phyloP scores from a whole-genome alignment of 1,139 yeast genomes.

The Entelexis sorbosivorans region DNA sequence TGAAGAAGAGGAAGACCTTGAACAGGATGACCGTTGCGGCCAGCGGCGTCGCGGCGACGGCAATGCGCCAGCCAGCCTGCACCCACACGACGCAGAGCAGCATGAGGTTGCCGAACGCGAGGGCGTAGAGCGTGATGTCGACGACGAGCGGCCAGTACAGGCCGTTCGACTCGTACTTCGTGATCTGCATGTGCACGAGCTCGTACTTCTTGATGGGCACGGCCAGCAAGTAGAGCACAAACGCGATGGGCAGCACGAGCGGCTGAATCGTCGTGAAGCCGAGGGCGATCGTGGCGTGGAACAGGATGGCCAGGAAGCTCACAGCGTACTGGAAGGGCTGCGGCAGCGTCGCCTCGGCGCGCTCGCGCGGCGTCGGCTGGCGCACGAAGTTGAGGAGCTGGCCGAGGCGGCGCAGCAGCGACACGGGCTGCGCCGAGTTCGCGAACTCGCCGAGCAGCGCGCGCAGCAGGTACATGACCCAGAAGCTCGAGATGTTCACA shows the following conservation, averaged over 20 bases:
- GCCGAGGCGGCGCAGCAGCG: constrained; percentile 27
- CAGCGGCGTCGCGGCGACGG: constrained; percentile 30
- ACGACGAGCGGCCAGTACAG: constrained; percentile 33
- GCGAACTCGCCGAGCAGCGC: constrained; percentile 30
- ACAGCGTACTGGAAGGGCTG: constrained; percentile 32
- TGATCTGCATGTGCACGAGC: constrained; percentile 32
- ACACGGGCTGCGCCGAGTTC: constrained; percentile 30
- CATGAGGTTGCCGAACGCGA: constrained; percentile 32
- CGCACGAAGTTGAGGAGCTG: constrained; percentile 17
- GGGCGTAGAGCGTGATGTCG: constrained; percentile 31
- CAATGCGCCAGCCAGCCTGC: constrained; percentile 32
- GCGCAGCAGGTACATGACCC: constrained; percentile 35
- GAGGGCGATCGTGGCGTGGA: constrained; percentile 33
- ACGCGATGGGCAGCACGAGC: constrained; percentile 30
- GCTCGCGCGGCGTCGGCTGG: constrained; percentile 31
- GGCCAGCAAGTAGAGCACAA: constrained; percentile 30
- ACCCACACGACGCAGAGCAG: constrained; percentile 34
- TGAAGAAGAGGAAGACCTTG: constrained; percentile 25
- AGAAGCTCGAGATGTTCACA: constrained; percentile 34
- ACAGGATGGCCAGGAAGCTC: constrained; percentile 31
- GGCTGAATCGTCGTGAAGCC: constrained; percentile 36
- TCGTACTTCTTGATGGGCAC: constrained; percentile 32
- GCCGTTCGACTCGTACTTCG: constrained; percentile 35
- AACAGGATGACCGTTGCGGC: constrained; percentile 27
- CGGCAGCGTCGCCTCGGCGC: constrained; percentile 31